Evolutionary conservation across 352 stramenopile genomes (phyloP).

Genomic region (Halophytophthora polymorphica): DNA sequence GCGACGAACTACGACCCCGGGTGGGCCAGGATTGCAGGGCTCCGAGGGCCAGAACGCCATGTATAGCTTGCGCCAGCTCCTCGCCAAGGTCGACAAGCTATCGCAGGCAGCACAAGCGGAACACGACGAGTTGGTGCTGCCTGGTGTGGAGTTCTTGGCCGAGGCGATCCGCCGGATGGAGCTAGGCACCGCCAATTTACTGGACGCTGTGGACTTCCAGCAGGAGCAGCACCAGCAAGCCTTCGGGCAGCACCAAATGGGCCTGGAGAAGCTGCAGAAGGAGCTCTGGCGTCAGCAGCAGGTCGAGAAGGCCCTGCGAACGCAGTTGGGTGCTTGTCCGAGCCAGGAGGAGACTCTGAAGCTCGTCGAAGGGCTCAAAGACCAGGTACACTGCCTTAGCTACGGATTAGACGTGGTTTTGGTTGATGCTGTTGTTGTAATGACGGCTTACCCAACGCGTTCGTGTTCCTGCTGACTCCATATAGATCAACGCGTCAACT

Average conservation of each 20-base stretch:
- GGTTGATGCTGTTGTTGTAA: not conserved
- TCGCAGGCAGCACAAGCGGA: constrained; percentile 15
- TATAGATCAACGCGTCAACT: constrained; percentile 36
- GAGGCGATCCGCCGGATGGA: constrained; percentile 61
- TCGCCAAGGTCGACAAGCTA: constrained; percentile 37
- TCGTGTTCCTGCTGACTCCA: not conserved
- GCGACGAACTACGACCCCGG: constrained; percentile 12
- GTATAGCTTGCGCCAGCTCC: constrained; percentile 39
- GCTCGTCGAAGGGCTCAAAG: constrained; percentile 45
- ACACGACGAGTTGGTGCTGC: constrained; percentile 13
- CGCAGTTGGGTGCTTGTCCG: constrained; percentile 42
- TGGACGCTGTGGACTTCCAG: constrained; percentile 54
- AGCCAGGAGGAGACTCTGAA: constrained; percentile 64
- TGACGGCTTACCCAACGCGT: not conserved
- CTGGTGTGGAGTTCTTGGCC: constrained; percentile 25
- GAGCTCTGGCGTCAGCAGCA: constrained; percentile 44
- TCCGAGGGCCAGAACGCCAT: constrained; percentile 24
- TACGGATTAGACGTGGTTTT: no score
- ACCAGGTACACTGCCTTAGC: constrained; percentile 34
- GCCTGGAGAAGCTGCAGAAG: constrained; percentile 39
- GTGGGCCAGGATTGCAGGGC: not conserved
- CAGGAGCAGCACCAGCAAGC: constrained; percentile 44
- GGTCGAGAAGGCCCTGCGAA: constrained; percentile 39
- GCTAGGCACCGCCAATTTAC: constrained; percentile 48
- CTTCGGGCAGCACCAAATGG: constrained; percentile 34